Base-by-base conservation (phyloP, 352 stramenopile genomes). In the Hyaloperonospora brassicae region DNA sequence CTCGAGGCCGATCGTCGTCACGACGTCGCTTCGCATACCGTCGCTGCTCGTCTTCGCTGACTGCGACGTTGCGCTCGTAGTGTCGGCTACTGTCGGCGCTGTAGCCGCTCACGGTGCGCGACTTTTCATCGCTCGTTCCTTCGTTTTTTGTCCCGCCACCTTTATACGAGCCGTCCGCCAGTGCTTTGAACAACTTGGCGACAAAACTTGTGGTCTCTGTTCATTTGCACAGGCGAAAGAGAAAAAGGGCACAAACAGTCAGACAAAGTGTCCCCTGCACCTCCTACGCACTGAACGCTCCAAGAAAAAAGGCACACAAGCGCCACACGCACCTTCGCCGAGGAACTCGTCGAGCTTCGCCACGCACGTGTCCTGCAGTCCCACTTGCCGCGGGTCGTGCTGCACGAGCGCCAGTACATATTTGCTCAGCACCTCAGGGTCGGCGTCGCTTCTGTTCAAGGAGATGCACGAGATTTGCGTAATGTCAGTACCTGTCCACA, bases 351-450 rank as follows among this genome's bases (percentile, higher is more conserved):
- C 79, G 0, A 94, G 66, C 59, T 94, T 92, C 39, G 73, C 55
- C 22, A 90, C 50, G 44, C 82, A 92, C 17, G 68, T 87, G 21
- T 87, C 78, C 30, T 75, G 70, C 40, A 94, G 58, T 0, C 77
- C 84, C 3, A 74, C 59, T 49, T 86, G 88, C 59, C 73, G 72
- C 43, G 82, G 84, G 50, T 94, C 70, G 57, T 85, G 87, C 68
- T 92, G 81, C 56, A 94, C 78, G 35, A 94, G 62, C 44, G 84
- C 84, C 17, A 93, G 57, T 38, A 94, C 82, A 57, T 94, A 94
- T 57, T 94, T 94, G 57, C 79, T 90, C 57, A 94, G 53, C 45
- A 94, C 84, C 22, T 89, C 81, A 1, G 84, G 84, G 59, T 94
- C 84, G 1, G 84, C 84, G 38, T 94, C 84, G 52, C 84, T 92